Conservation (phyloP, 2,329 filamentous ascomycete genomes). For the Aplosporella prunicola region DNA sequence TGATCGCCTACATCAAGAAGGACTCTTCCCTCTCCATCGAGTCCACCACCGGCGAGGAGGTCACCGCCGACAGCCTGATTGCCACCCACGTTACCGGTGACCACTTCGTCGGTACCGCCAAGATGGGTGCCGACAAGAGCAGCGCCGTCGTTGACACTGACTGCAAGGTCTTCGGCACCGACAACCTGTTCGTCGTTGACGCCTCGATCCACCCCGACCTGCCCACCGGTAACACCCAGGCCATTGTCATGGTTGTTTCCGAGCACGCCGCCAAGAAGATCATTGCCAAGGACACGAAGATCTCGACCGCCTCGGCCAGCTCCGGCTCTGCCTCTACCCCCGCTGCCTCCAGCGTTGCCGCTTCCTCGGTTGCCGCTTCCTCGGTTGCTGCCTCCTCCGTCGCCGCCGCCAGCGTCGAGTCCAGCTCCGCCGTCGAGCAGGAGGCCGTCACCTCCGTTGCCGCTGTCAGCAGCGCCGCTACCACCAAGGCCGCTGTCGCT, state of each 20-base stretch:
- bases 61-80: conserved; percentile 29
- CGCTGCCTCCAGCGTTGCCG: neutral
- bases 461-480: neutral
- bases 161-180: conserved; percentile 48
- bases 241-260: conserved; percentile 54
- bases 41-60: conserved; percentile 35
- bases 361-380: neutral
- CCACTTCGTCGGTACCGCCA: conserved; percentile 29
- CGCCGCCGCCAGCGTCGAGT: conserved; percentile 7
- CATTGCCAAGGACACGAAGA: too few species aligned
- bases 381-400: too few species aligned
- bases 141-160: conserved; percentile 53
- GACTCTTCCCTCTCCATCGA: conserved; percentile 23
- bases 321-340: conserved; percentile 7
- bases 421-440: neutral
- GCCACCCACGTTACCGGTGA: conserved; percentile 15
- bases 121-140: conserved; percentile 47
- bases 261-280: conserved; percentile 51
- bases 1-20: conserved; percentile 28
- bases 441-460: too few species aligned
- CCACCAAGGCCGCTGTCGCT: neutral
- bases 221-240: conserved; percentile 57
- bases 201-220: conserved; percentile 61
- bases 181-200: conserved; percentile 43
- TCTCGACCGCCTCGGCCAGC: conserved; percentile 18